Evolutionary conservation across 306 rosid species (phyloP).

Genomic region (Prunus fruticosa): DNA sequence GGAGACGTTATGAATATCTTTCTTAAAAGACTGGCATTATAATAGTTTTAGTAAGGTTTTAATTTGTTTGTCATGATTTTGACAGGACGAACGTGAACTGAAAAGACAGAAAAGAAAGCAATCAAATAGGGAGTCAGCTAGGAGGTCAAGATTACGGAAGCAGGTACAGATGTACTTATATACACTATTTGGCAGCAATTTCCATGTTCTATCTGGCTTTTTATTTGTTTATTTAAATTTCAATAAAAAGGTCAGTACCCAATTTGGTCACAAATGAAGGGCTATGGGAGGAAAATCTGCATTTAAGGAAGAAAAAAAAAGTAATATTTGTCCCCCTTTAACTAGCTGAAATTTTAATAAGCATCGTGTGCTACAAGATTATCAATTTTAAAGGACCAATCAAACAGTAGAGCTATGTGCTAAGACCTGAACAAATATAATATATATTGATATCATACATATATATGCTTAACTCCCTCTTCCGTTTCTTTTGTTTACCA

Average conservation of each 20-base stretch:
- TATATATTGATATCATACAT: no score
- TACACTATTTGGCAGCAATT: background rate
- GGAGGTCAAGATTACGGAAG: constrained; percentile 97
- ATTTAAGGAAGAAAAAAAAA: background rate
- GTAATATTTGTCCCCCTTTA: background rate
- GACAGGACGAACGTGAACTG: constrained; percentile 91
- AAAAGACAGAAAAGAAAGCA: constrained; percentile 98
- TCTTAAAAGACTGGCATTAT: background rate
- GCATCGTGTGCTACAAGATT: background rate
- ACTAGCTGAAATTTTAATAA: background rate
- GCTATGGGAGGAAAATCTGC: background rate
- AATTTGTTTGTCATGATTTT: constrained; percentile 23
- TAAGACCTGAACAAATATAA: background rate
- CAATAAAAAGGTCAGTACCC: background rate
- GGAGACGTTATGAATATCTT: background rate
- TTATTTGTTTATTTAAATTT: background rate
- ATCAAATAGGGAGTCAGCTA: constrained; percentile 94
- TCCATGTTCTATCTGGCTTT: background rate
- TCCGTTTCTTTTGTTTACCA: constrained; percentile 24
- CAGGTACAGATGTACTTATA: constrained; percentile 51
- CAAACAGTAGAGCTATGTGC: background rate
- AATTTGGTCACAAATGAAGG: background rate
- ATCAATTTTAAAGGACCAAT: background rate
- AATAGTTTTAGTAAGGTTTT: background rate
- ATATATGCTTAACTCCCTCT: background rate